A percentile compares a stretch with the other conserved stretches of the same genome.
phyloP scores from a whole-genome alignment of 768 basidiomycete genomes.

The Rhizopogon vinicolor region DNA sequence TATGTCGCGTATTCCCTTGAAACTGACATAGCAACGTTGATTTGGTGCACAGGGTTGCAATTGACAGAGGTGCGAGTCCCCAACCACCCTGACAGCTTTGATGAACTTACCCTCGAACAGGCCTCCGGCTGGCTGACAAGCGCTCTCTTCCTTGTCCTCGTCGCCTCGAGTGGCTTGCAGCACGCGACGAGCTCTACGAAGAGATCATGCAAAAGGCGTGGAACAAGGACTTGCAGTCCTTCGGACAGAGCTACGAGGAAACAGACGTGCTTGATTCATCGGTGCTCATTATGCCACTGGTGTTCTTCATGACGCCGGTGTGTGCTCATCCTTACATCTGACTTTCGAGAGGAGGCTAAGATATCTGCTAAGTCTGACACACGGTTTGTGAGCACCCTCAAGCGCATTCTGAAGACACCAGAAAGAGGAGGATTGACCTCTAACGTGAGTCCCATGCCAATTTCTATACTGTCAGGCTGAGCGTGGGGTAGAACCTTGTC shows the following conservation, averaged over 20 bases:
- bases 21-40: neutral
- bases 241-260: constrained; percentile 91
- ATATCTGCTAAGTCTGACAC: constrained; percentile 62
- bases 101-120: constrained; percentile 24
- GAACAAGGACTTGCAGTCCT: constrained; percentile 65
- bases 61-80: constrained; percentile 67
- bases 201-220: constrained; percentile 89
- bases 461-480: neutral
- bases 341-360: neutral
- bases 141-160: constrained; percentile 85
- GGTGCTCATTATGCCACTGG: constrained; percentile 87
- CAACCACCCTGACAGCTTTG: neutral
- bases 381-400: constrained; percentile 81
- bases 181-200: constrained; percentile 85
- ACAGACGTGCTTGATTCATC: constrained; percentile 78
- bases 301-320: constrained; percentile 86
- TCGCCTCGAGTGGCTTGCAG: constrained; percentile 63
- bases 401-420: constrained; percentile 77
- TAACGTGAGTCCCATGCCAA: constrained; percentile 43
- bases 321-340: constrained; percentile 19
- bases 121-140: constrained; percentile 90
- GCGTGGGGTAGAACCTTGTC: constrained; percentile 59
- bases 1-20: constrained; percentile 26
- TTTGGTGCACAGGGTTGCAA: constrained; percentile 70
- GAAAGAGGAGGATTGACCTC: constrained; percentile 90